phyloP scores from a whole-genome alignment of 1,139 yeast genomes.

The Hanseniaspora gamundiae region DNA sequence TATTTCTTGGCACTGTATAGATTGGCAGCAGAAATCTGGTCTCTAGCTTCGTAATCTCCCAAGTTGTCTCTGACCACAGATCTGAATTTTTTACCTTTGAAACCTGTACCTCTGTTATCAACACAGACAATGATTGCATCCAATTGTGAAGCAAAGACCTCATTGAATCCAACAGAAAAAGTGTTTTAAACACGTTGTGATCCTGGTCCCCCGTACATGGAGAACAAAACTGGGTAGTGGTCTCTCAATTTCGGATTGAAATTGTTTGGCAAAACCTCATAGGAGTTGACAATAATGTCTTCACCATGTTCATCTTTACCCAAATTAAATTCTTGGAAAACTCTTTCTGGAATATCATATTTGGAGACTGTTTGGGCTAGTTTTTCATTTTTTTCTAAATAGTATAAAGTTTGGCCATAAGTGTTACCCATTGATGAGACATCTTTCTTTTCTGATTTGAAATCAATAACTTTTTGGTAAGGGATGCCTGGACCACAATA shows the following conservation, averaged over 20 bases:
- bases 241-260: constrained; percentile 38
- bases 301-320: constrained; percentile 33
- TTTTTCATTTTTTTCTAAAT: constrained; percentile 38
- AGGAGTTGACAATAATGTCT: constrained; percentile 37
- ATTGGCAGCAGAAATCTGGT: constrained; percentile 60
- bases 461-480: constrained; percentile 49
- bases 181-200: constrained; percentile 51
- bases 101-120: constrained; percentile 78
- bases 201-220: constrained; percentile 76
- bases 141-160: constrained; percentile 55
- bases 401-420: constrained; percentile 21
- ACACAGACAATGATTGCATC: constrained; percentile 67
- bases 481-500: constrained; percentile 62
- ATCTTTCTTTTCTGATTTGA: constrained; percentile 21
- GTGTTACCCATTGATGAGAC: constrained; percentile 14
- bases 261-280: constrained; percentile 52
- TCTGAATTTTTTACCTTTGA: constrained; percentile 46
- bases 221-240: constrained; percentile 57
- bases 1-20: constrained; percentile 42
- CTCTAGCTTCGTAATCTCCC: constrained; percentile 57
- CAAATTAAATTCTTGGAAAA: constrained; percentile 37
- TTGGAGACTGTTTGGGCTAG: constrained; percentile 29
- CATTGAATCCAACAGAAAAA: constrained; percentile 46
- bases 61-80: constrained; percentile 52
- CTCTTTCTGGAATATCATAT: constrained; percentile 38